Conservation (phyloP, 371 early-diverging fungal species). For the Nematocida homosporus region DNA sequence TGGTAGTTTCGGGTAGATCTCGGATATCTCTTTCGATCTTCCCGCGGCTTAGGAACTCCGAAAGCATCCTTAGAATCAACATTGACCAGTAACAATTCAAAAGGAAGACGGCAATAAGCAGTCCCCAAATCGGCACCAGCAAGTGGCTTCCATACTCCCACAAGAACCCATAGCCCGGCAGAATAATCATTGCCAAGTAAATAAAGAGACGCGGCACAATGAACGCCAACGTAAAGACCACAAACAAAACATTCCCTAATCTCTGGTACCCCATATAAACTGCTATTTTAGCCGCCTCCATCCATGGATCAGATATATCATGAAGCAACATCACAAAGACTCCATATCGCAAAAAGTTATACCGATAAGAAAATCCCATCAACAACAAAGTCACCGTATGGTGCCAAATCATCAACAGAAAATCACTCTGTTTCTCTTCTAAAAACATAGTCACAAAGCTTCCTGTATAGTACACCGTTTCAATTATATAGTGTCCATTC, state of each 20-base stretch:
- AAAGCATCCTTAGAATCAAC: constrained; percentile 40
- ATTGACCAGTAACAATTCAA: constrained; percentile 50
- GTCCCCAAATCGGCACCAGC: constrained; percentile 36
- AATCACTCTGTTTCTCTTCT: constrained; percentile 60
- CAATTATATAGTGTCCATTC: constrained; percentile 57
- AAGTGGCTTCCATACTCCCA: constrained; percentile 26
- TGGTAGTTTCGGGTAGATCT: background rate
- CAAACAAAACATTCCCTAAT: constrained; percentile 69
- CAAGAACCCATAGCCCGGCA: constrained; percentile 50
- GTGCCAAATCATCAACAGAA: constrained; percentile 68
- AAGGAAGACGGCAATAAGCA: constrained; percentile 45
- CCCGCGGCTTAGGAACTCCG: constrained; percentile 46
- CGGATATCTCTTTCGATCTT: constrained; percentile 43
- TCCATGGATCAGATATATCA: constrained; percentile 70
- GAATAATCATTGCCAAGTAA: constrained; percentile 55
- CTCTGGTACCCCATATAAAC: constrained; percentile 67
- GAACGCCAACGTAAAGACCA: constrained; percentile 69
- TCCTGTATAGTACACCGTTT: constrained; percentile 59
- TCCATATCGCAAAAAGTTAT: constrained; percentile 68
- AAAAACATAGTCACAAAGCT: constrained; percentile 57
- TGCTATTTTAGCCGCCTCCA: constrained; percentile 70
- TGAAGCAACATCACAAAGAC: constrained; percentile 70
- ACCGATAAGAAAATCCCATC: constrained; percentile 67
- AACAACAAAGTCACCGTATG: constrained; percentile 69
- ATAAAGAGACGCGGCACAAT: constrained; percentile 67